Percentiles rank a stretch among this genome's conserved stretches.
phyloP scores from a whole-genome alignment of 1,139 yeast species.

The Scheffersomyces quercinus region DNA sequence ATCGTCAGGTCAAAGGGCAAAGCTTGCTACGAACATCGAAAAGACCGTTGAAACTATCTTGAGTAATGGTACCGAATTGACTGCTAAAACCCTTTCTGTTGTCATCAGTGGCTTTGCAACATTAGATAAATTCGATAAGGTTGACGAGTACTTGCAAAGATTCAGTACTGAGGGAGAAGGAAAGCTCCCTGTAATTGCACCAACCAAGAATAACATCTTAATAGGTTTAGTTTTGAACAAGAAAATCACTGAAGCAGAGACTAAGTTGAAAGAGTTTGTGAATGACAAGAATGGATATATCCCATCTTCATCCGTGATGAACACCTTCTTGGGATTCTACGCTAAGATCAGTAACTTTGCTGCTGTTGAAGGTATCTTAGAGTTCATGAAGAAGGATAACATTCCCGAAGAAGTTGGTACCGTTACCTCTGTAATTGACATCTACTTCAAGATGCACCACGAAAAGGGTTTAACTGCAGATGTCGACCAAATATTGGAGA shows the following conservation, averaged over 20 bases:
- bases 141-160: slow-evolving; percentile 25
- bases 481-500: slow-evolving; percentile 37
- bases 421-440: slow-evolving; percentile 61
- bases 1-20: slow-evolving; percentile 8
- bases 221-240: slow-evolving; percentile 35
- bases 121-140: slow-evolving; percentile 34
- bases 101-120: slow-evolving; percentile 40
- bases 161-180: slow-evolving; percentile 20
- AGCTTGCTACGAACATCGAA: slow-evolving; percentile 25
- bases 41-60: slow-evolving; percentile 31
- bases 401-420: slow-evolving; percentile 65
- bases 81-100: slow-evolving; percentile 31
- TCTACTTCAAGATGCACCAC: slow-evolving; percentile 50
- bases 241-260: slow-evolving; percentile 36
- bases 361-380: slow-evolving; percentile 41
- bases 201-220: slow-evolving; percentile 37
- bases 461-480: slow-evolving; percentile 48
- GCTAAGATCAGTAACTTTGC: slow-evolving; percentile 30
- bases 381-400: slow-evolving; percentile 38
- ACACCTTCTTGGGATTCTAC: slow-evolving; percentile 36
- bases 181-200: slow-evolving; percentile 25
- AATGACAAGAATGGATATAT: slow-evolving; percentile 24
- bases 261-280: slow-evolving; percentile 28
- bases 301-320: slow-evolving; percentile 39
- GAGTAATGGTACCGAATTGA: slow-evolving; percentile 23